Conservation (phyloP, 768 basidiomycete species). For the Suillus paluster region DNA sequence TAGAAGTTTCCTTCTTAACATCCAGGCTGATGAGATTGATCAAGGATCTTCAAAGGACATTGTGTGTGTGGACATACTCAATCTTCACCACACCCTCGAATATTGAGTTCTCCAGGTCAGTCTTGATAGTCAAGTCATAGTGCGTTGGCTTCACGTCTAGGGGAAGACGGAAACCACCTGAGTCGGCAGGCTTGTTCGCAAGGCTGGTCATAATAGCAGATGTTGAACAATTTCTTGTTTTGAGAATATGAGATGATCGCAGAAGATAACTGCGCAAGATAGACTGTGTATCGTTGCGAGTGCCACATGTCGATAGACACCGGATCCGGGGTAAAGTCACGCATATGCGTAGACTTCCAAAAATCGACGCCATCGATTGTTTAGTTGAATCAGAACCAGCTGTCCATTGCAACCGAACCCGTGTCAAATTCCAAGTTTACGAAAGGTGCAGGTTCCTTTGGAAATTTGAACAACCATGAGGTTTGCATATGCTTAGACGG, state of each 20-base stretch:
- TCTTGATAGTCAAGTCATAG: conserved; percentile 80
- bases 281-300: not conserved
- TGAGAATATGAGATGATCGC: conserved; percentile 1
- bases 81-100: conserved; percentile 82
- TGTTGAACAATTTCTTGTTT: conserved; percentile 12
- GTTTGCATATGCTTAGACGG: too few relatives aligned
- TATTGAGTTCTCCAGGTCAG: conserved; percentile 75
- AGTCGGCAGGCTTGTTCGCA: conserved; percentile 10
- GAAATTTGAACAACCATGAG: too few relatives aligned
- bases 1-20: conserved; percentile 61
- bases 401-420: not conserved
- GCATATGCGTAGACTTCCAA: conserved; percentile 11
- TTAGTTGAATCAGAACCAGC: not conserved
- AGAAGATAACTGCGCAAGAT: conserved; percentile 1
- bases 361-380: conserved; percentile 19
- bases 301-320: not conserved
- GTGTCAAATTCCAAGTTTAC: too few relatives aligned
- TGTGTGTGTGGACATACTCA: conserved; percentile 47
- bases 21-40: conserved; percentile 53
- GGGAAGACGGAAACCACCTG: conserved; percentile 55
- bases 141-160: conserved; percentile 69
- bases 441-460: not conserved
- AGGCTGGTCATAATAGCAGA: conserved; percentile 17
- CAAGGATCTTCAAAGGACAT: conserved; percentile 4
- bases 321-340: conserved; percentile 4